phyloP scores from a whole-genome alignment of 129 eudicot genomes.

The Calendula officinalis region DNA sequence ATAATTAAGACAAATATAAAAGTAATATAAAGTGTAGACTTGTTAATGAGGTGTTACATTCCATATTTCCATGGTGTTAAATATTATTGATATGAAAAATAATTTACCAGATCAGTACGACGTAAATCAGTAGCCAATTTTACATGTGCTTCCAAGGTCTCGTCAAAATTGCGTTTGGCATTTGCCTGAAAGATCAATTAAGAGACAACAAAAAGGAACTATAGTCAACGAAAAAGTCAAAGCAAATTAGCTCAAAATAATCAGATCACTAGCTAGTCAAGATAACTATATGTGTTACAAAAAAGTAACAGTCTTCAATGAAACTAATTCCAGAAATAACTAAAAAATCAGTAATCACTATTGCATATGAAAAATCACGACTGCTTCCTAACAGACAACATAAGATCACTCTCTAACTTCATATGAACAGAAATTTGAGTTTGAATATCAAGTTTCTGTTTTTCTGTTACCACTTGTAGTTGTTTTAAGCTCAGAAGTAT shows the following conservation, averaged over 20 bases:
- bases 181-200: slow-evolving; percentile 59
- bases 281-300: neutral
- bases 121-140: slow-evolving; percentile 72
- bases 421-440: too few relatives aligned
- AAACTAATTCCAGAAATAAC: neutral
- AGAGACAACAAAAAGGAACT: slow-evolving; percentile 9
- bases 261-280: neutral
- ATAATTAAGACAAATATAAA: too few relatives aligned
- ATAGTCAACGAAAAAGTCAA: slow-evolving; percentile 4
- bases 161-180: slow-evolving; percentile 63
- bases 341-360: too few relatives aligned
- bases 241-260: too few relatives aligned
- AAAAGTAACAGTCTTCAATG: neutral
- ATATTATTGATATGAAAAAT: neutral
- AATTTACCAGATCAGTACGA: slow-evolving; percentile 77
- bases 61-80: too few relatives aligned
- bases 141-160: slow-evolving; percentile 95
- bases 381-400: too few relatives aligned
- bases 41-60: neutral
- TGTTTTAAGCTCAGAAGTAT: too few relatives aligned
- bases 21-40: neutral
- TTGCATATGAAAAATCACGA: too few relatives aligned
- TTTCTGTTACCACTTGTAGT: too few relatives aligned
- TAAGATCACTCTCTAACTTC: too few relatives aligned
- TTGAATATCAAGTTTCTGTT: too few relatives aligned